Conservation (phyloP, 371 early-diverging fungal species). For the Capniomyces stellatus region DNA sequence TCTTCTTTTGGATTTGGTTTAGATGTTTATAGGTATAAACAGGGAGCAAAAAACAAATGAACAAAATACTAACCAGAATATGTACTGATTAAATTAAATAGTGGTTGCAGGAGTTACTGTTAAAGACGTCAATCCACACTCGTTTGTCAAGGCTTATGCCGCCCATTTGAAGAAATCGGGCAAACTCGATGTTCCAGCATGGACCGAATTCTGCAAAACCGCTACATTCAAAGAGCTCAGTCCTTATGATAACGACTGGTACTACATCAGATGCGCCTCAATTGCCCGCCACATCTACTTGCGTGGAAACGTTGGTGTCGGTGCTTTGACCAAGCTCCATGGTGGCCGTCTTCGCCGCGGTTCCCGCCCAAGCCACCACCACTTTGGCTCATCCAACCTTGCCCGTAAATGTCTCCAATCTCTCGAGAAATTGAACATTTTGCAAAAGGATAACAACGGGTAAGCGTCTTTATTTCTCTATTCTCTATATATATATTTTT, state of each 20-base stretch:
- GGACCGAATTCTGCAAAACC: conserved; percentile 97
- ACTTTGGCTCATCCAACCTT: conserved; percentile 73
- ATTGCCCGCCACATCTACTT: conserved; percentile 97
- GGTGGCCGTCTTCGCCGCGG: conserved; percentile 90
- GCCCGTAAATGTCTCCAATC: conserved; percentile 91
- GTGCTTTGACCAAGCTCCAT: conserved; percentile 81
- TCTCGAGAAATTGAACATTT: conserved; percentile 90
- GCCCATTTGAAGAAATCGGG: conserved; percentile 95
- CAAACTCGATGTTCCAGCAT: conserved; percentile 94
- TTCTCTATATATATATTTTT: conserved; percentile 4
- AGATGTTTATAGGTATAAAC: too few relatives aligned
- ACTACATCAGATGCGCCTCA: conserved; percentile 91
- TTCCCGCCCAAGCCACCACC: conserved; percentile 79
- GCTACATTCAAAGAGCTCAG: conserved; percentile 88
- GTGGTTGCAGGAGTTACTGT: conserved; percentile 63
- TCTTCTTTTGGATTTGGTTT: too few relatives aligned
- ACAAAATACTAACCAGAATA: too few relatives aligned
- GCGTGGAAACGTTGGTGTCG: conserved; percentile 80
- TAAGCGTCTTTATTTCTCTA: background rate
- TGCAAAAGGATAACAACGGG: conserved; percentile 67
- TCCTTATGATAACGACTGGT: conserved; percentile 97
- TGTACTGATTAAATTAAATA: too few relatives aligned
- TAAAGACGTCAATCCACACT: conserved; percentile 91
- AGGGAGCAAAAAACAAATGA: too few relatives aligned
- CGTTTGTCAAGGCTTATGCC: conserved; percentile 92